Conservation (phyloP, 108 stramenopile species). For the Nannochloropsis oceanica region DNA sequence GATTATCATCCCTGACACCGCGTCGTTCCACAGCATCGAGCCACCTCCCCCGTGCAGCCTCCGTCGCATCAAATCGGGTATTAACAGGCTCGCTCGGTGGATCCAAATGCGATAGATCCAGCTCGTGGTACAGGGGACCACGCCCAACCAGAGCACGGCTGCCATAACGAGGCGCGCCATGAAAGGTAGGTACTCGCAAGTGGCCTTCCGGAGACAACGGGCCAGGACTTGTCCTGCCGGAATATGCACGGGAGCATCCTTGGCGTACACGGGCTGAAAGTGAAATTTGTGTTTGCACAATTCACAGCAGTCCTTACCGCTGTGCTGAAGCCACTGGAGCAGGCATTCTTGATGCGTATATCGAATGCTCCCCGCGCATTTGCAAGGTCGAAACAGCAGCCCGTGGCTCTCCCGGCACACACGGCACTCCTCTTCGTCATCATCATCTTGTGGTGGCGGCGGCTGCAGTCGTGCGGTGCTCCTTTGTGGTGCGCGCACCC, state of each 20-base stretch:
- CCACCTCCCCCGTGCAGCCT: slow-evolving; percentile 45
- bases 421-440: slow-evolving; percentile 4
- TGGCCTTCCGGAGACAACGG: slow-evolving; percentile 45
- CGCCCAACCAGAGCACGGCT: slow-evolving; percentile 54
- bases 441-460: background rate
- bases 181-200: slow-evolving; percentile 60
- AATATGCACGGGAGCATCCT: background rate
- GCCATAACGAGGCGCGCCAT: slow-evolving; percentile 46
- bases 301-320: slow-evolving; percentile 33
- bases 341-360: slow-evolving; percentile 36
- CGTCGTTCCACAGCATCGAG: slow-evolving; percentile 20
- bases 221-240: slow-evolving; percentile 9
- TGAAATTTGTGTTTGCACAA: slow-evolving; percentile 18
- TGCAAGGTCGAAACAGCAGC: background rate
- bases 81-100: slow-evolving; percentile 42
- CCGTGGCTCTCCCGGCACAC: background rate
- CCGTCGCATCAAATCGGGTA: slow-evolving; percentile 34
- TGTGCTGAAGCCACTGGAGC: slow-evolving; percentile 31
- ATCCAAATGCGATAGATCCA: slow-evolving; percentile 79
- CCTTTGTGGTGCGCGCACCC: background rate
- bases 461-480: background rate
- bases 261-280: background rate
- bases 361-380: background rate
- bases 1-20: slow-evolving; percentile 53
- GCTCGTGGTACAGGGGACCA: slow-evolving; percentile 59